Conservation (phyloP, 2,329 filamentous ascomycete species). For the Diaporthe citriasiana region DNA sequence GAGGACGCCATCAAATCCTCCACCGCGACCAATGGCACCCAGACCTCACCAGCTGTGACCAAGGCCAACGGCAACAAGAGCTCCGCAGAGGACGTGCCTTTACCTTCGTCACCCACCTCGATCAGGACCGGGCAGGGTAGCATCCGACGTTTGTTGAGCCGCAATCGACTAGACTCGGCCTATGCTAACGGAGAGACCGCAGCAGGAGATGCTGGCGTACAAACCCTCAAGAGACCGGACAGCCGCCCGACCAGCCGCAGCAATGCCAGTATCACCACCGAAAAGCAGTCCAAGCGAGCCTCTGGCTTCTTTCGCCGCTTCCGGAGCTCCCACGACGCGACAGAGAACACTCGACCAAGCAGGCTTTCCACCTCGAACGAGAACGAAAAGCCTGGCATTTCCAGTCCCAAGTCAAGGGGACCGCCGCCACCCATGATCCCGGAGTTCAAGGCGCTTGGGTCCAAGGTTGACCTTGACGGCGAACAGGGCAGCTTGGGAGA, state of each 20-base stretch:
- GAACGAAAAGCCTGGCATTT: slow-evolving; percentile 45
- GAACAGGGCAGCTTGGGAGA: slow-evolving; percentile 62
- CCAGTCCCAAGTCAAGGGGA: slow-evolving; percentile 55
- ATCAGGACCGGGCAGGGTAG: slow-evolving; percentile 67
- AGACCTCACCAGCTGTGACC: slow-evolving; percentile 46
- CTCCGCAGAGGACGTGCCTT: slow-evolving; percentile 62
- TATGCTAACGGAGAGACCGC: slow-evolving; percentile 64
- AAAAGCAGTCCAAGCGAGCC: slow-evolving; percentile 67
- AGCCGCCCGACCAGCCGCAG: slow-evolving; percentile 66
- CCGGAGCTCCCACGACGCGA: slow-evolving; percentile 55
- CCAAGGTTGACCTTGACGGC: slow-evolving; percentile 58
- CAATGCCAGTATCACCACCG: slow-evolving; percentile 63
- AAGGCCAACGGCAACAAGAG: slow-evolving; percentile 61
- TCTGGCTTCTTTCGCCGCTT: slow-evolving; percentile 73
- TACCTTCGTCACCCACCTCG: slow-evolving; percentile 63
- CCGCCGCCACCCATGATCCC: slow-evolving; percentile 74
- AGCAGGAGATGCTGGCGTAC: slow-evolving; percentile 49
- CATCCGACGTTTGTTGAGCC: slow-evolving; percentile 71
- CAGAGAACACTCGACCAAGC: slow-evolving; percentile 54
- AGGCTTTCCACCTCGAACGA: slow-evolving; percentile 56
- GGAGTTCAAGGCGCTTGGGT: slow-evolving; percentile 67
- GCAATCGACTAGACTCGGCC: slow-evolving; percentile 66
- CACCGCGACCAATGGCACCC: slow-evolving; percentile 57
- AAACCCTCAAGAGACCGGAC: slow-evolving; percentile 48
- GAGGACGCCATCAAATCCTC: slow-evolving; percentile 43